Base-by-base conservation (phyloP, 2,329 filamentous ascomycete genomes). In the Periconia sp. region DNA sequence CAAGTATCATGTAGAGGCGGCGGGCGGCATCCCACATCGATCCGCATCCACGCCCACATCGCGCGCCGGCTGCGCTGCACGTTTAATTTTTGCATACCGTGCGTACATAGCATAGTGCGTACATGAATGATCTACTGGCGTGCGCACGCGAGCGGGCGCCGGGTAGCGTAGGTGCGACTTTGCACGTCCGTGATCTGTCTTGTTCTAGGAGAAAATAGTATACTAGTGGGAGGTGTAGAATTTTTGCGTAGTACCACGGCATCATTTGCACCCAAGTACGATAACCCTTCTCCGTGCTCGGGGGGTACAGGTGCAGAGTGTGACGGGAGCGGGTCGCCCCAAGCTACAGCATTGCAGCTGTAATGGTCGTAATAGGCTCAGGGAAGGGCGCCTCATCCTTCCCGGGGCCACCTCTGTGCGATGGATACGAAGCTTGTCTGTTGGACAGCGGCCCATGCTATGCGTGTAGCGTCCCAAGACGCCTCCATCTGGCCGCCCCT, bases 11-110 rank as follows among this genome's bases (percentile, higher is more conserved):
- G 68, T 65, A 64, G 63, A 65, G 53, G 61, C 62, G 62, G 65
- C 59, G 61, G 64, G 61, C 59, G 62, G 59, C 61, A 55, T 64
- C 62, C 65, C 64, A 69, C 33, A 37, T 27, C 69, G 68, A 73
- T 69, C 69, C 69, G 67, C 64, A 31, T 63, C 62, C 70, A 71
- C 33, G 5, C 33, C 11, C 68, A 68, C 68, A 27, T 27, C 23
- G 23, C 66, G 70, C 69, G 69, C 69, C 68, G 64, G 71, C 61
- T 73, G 71, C 70, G 60, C 70, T 73, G 70, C 71, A 72, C 69
- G 65, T 71, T 73, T 73, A 73, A 27, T 71, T 72, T 70, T 37
- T 61, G 13, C 33, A 5, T 37, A 37, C 23, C 23, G 23, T 27
- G 23, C 23, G 23, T 27, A 27, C 23, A 27, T 27, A 27, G 23